Percentiles rank a stretch among this genome's conserved stretches.
phyloP scores from a whole-genome alignment of 495 filamentous ascomycete genomes.

The Daldinia concentrica region DNA sequence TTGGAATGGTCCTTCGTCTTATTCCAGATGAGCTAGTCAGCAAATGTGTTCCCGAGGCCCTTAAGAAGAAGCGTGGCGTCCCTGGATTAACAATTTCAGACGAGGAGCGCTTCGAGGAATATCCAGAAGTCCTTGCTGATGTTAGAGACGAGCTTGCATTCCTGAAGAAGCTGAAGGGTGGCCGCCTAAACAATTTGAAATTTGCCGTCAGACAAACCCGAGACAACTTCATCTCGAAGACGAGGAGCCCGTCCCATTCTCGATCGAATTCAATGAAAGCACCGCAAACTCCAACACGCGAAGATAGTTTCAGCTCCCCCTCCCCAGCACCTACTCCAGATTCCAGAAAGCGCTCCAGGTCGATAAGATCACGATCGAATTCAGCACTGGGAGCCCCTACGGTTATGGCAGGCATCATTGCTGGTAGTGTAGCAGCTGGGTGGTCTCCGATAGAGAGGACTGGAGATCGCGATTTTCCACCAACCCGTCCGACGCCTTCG shows the following conservation, averaged over 20 bases:
- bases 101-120: conserved; percentile 74
- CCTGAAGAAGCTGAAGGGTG: conserved; percentile 90
- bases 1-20: conserved; percentile 75
- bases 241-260: conserved; percentile 77
- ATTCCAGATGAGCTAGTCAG: conserved; percentile 65
- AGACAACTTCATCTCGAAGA: conserved; percentile 74
- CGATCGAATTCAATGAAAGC: conserved; percentile 68
- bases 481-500: conserved; percentile 41
- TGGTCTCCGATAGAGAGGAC: conserved; percentile 83
- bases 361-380: conserved; percentile 84
- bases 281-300: conserved; percentile 73
- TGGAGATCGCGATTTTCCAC: conserved; percentile 44
- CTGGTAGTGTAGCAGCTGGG: conserved; percentile 80
- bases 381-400: conserved; percentile 84
- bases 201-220: conserved; percentile 84
- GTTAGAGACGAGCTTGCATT: conserved; percentile 85
- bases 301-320: conserved; percentile 59
- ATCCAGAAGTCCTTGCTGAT: conserved; percentile 75
- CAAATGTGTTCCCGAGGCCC: conserved; percentile 70
- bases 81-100: conserved; percentile 73
- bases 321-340: conserved; percentile 73
- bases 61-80: conserved; percentile 68
- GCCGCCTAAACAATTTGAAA: conserved; percentile 84
- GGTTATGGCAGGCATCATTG: conserved; percentile 88
- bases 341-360: conserved; percentile 71